Base-by-base conservation (phyloP, 1,284 basidiomycete species). In the Apiotrichum porosum region DNA sequence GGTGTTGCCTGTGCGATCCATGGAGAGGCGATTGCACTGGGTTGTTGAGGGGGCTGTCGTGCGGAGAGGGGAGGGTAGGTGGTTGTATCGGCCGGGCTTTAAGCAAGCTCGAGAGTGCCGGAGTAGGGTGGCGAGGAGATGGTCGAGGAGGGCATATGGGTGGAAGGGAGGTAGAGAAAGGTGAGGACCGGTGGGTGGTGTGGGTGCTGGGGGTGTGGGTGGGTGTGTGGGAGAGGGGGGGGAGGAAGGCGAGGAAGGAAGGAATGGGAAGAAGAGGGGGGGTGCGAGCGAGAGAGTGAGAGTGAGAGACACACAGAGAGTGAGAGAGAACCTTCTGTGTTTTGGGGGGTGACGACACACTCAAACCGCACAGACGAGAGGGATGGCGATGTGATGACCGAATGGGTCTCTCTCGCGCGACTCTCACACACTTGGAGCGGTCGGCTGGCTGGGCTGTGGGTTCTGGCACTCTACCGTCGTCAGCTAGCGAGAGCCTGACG, bases 1-100 rank as follows among this genome's bases (percentile, higher is more conserved):
- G 14, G 30, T 26, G 41, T 44, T 52, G n/a, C 51, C 46, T 52
- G 41, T 49, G 42, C 47, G 57, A 44, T 61, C 55, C 63, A 65
- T 65, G 50, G 57, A 60, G 59, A 44, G 44, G 41, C 26, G 14
- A 17, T 48, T 28, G 18, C 19, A 31, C 30, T 18, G 22, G 21
- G 41, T 15, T 24, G 19, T 10, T 19, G 38, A 18, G 13, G 19
- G 30, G 28, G 22, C 17, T 10, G 40, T 19, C n/a, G 40, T 23
- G 28, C 14, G 21, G 37, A 10, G 23, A 23, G 14, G 40, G 30
- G 19, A n/a, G 9, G 4, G 23, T 39, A n/a, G 12, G 12, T 14
- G 24, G 17, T n/a, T 18, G 39, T 31, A 19, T 26, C 12, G n/a
- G 38, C n/a, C 9, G 28, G 26, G n/a, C 23, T 38, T 38, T 26